phyloP scores from a whole-genome alignment of 495 filamentous ascomycete genomes.

The Xylaria flabelliformis region DNA sequence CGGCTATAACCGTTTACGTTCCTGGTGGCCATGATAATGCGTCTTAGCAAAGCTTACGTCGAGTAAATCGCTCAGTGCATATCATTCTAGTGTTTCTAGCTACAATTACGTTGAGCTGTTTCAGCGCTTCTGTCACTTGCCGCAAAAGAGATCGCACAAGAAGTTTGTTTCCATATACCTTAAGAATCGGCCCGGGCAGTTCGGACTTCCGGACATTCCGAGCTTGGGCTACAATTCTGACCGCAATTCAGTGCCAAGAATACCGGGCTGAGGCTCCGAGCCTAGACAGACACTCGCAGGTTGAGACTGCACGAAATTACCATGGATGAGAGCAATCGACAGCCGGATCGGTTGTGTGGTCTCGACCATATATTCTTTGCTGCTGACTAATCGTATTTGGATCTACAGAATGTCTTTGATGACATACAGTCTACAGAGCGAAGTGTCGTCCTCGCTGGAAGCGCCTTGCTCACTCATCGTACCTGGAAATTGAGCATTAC shows the following conservation, averaged over 20 bases:
- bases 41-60: background rate
- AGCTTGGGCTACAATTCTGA: background rate
- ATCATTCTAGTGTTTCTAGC: background rate
- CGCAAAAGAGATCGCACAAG: background rate
- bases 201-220: constrained; percentile 1
- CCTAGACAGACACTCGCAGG: background rate
- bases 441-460: background rate
- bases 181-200: background rate
- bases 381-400: background rate
- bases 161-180: background rate
- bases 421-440: background rate
- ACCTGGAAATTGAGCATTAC: background rate
- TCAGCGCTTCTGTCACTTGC: background rate
- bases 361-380: background rate
- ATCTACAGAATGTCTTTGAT: background rate
- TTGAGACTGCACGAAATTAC: background rate
- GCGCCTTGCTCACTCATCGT: background rate
- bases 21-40: background rate
- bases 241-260: constrained; percentile 3
- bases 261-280: background rate
- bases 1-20: background rate
- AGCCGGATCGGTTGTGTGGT: background rate
- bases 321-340: background rate
- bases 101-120: background rate
- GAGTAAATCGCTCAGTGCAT: background rate